phyloP scores from a whole-genome alignment of 805 yeast genomes.

The Teunomyces lycoperdinae region DNA sequence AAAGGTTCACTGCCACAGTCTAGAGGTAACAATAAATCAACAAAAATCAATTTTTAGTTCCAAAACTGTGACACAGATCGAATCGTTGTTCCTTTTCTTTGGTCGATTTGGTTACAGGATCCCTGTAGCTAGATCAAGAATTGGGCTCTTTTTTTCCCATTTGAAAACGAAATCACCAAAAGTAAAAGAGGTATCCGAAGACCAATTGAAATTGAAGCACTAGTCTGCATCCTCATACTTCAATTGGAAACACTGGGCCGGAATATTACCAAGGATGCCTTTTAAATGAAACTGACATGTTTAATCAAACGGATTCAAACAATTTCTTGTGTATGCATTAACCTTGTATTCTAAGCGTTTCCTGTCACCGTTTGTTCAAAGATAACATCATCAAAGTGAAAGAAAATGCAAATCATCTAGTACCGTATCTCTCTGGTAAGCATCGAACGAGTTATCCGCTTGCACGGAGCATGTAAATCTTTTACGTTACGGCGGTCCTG shows the following conservation, averaged over 20 bases:
- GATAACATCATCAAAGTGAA: neutral
- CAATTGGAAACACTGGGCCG: slow-evolving; percentile 1
- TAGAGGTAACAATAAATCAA: neutral
- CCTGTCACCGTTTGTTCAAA: neutral
- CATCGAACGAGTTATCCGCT: neutral
- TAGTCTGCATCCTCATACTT: neutral
- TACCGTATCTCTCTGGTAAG: neutral
- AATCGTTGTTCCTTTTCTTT: slow-evolving; percentile 1
- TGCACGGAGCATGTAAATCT: neutral
- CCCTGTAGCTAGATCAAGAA: neutral
- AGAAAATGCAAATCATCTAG: neutral
- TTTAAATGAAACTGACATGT: neutral
- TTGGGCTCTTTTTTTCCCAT: neutral
- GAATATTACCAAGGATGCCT: slow-evolving; percentile 4
- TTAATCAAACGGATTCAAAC: neutral
- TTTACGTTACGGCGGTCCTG: slow-evolving; percentile 4
- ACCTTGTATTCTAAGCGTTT: slow-evolving; percentile 2
- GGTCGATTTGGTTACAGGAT: neutral
- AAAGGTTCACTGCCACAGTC: neutral
- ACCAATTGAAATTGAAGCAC: neutral
- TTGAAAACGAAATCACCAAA: slow-evolving; percentile 3
- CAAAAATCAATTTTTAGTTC: neutral
- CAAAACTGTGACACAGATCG: neutral
- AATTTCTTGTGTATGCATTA: slow-evolving; percentile 1
- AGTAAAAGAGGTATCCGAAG: neutral